Percentiles rank a stretch among this genome's conserved stretches.
These are phyloP conservation scores for Meripilus lineatus DNA, from an alignment of 1,284 basidiomycete genomes.

Conservation along the genomic window DNA sequence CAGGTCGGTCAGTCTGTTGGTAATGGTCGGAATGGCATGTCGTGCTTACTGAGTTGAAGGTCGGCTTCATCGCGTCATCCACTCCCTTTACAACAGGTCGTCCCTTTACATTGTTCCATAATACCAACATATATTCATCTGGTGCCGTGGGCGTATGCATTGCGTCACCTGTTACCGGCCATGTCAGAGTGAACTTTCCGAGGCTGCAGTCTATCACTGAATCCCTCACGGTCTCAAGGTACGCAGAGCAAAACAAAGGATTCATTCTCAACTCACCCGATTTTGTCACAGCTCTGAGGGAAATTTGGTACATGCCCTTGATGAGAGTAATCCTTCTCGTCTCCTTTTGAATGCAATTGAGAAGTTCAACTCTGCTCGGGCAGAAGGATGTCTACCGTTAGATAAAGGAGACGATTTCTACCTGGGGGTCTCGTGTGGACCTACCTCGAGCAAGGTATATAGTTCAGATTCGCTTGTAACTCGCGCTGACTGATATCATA, in stretches of 20 bases:
- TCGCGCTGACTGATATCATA: too few species aligned
- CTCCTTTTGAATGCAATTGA: slow-evolving; percentile 61
- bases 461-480: too few species aligned
- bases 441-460: background rate
- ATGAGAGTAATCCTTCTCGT: slow-evolving; percentile 65
- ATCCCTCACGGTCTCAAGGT: slow-evolving; percentile 56
- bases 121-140: slow-evolving; percentile 48
- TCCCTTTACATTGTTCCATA: slow-evolving; percentile 72
- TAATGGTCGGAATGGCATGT: too few species aligned
- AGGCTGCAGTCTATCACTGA: slow-evolving; percentile 50
- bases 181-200: slow-evolving; percentile 40
- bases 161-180: slow-evolving; percentile 19
- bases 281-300: slow-evolving; percentile 56
- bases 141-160: slow-evolving; percentile 68
- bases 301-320: slow-evolving; percentile 68
- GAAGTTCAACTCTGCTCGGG: slow-evolving; percentile 23
- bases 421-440: slow-evolving; percentile 41
- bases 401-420: slow-evolving; percentile 71
- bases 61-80: slow-evolving; percentile 71
- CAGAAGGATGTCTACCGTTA: too few species aligned
- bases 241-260: background rate
- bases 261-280: background rate
- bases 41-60: slow-evolving; percentile 31
- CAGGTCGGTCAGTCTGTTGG: too few species aligned
- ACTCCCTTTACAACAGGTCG: slow-evolving; percentile 86